These are phyloP conservation scores for Parachaetomium inaequale DNA, from an alignment of 495 filamentous ascomycete genomes.

Conservation along the genomic window DNA sequence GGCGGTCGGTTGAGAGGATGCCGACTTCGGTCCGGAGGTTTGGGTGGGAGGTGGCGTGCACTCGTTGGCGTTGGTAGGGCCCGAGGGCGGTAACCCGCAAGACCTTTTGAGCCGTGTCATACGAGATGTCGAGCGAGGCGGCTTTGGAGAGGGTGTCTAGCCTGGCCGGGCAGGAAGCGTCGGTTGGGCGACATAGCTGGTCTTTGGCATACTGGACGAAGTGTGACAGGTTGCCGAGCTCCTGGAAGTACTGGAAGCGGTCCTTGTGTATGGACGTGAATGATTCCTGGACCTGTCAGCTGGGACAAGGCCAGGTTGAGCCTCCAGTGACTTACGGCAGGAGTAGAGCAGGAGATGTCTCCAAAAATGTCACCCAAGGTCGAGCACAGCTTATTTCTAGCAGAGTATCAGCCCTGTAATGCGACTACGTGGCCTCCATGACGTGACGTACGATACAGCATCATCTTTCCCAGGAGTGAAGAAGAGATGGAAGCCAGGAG, in stretches of 20 bases:
- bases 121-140: conserved; percentile 71
- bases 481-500: conserved; percentile 80
- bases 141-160: conserved; percentile 42
- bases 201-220: conserved; percentile 57
- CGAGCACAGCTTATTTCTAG: conserved; percentile 58
- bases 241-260: conserved; percentile 69
- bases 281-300: conserved; percentile 49
- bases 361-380: conserved; percentile 61
- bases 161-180: conserved; percentile 37
- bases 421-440: background rate
- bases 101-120: conserved; percentile 64
- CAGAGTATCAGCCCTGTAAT: background rate
- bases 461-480: conserved; percentile 56
- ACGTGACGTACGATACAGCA: conserved; percentile 35
- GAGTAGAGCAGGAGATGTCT: conserved; percentile 49
- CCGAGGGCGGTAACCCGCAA: conserved; percentile 61
- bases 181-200: conserved; percentile 48
- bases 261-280: conserved; percentile 64
- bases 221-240: conserved; percentile 52
- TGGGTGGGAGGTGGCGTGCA: conserved; percentile 36
- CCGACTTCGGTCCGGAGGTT: conserved; percentile 67
- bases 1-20: conserved; percentile 64
- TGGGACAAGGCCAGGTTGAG: background rate
- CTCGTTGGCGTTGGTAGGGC: conserved; percentile 43
- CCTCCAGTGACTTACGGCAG: conserved; percentile 38